A percentile compares a stretch with the other conserved stretches of the same genome.
phyloP scores from a whole-genome alignment of 192 early-diverging fungal genomes.

The Cladochytrium replicatum region DNA sequence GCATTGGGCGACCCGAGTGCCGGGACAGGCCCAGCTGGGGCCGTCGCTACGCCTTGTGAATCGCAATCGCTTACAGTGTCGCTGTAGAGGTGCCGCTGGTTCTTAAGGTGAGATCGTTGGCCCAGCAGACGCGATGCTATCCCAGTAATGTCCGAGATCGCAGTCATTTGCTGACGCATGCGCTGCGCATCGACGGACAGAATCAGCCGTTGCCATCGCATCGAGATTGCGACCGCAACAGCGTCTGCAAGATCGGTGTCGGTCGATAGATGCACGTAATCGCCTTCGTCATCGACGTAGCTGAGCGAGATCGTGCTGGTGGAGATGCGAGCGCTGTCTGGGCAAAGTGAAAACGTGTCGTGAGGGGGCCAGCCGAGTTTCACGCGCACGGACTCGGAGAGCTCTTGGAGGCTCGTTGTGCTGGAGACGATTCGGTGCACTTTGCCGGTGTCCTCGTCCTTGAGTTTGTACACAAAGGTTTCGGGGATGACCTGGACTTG shows the following conservation, averaged over 20 bases:
- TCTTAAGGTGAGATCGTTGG: too few species aligned
- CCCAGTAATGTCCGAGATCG: too few species aligned
- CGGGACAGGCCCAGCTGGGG: too few species aligned
- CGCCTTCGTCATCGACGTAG: slow-evolving; percentile 77
- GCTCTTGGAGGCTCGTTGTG: not conserved
- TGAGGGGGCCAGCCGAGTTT: slow-evolving; percentile 8
- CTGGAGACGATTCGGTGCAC: not conserved
- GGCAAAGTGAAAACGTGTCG: not conserved
- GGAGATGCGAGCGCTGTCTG: not conserved
- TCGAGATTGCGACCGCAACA: slow-evolving; percentile 57
- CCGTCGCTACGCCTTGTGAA: too few species aligned
- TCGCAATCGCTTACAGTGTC: too few species aligned
- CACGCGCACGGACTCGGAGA: too few species aligned
- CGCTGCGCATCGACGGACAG: slow-evolving; percentile 37
- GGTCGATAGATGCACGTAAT: slow-evolving; percentile 64
- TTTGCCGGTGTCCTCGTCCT: not conserved
- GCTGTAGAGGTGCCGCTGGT: too few species aligned
- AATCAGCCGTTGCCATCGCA: slow-evolving; percentile 57
- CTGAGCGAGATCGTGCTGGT: too few species aligned
- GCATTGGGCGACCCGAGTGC: too few species aligned
- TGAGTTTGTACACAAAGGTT: not conserved
- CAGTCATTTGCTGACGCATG: too few species aligned
- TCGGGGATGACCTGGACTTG: too few species aligned
- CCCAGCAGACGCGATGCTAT: too few species aligned
- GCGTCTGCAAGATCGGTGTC: slow-evolving; percentile 67